These are phyloP conservation scores for Alternaria triticimaculans DNA, from an alignment of 2,329 filamentous ascomycete genomes.

Conservation along the genomic window DNA sequence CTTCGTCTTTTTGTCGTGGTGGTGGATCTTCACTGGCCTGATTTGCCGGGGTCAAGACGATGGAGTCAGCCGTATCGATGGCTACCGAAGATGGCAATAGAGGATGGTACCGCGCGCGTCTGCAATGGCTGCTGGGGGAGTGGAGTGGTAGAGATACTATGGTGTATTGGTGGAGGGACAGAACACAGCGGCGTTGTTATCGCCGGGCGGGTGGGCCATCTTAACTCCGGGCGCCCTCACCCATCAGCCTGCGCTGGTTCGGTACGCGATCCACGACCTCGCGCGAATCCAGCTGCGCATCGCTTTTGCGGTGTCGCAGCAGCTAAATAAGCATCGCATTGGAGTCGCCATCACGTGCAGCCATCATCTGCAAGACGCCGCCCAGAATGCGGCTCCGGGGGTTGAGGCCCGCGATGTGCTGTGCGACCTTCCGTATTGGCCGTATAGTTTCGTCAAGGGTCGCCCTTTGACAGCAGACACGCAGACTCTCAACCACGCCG, in stretches of 20 bases:
- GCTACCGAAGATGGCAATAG: neutral
- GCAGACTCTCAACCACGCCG: neutral
- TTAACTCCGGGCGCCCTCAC: neutral
- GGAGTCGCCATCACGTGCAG: neutral
- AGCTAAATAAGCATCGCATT: neutral
- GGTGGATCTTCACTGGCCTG: neutral
- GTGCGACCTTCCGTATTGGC: neutral
- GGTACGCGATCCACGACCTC: neutral
- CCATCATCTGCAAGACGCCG: neutral
- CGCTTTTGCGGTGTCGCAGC: neutral
- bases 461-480: neutral
- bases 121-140: neutral
- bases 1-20: neutral
- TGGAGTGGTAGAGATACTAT: neutral
- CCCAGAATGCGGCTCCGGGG: neutral
- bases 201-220: neutral
- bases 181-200: neutral
- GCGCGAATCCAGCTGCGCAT: neutral
- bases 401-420: neutral
- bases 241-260: neutral
- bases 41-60: neutral
- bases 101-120: neutral
- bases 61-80: neutral
- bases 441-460: neutral
- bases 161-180: neutral